Evolutionary conservation across 148 eudicot genomes (phyloP).

Genomic region (Vaccinium macrocarpon): DNA sequence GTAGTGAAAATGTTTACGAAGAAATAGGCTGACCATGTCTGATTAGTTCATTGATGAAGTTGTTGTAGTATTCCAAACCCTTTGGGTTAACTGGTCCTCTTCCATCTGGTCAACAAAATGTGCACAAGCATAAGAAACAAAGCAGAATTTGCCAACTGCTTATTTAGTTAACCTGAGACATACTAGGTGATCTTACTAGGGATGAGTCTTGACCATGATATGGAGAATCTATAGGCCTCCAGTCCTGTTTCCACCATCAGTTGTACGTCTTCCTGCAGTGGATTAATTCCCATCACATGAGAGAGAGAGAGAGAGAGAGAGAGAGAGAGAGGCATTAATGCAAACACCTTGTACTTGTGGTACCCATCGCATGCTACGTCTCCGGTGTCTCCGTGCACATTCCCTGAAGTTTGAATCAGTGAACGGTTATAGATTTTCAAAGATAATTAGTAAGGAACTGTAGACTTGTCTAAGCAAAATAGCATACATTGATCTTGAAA

Average conservation of each 20-base stretch:
- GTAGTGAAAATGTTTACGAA: conserved; percentile 3
- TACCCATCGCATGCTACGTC: conserved; percentile 55
- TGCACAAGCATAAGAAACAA: not conserved
- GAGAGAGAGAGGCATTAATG: not conserved
- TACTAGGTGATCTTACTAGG: conserved; percentile 37
- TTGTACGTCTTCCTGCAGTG: conserved; percentile 54
- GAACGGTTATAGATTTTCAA: not conserved
- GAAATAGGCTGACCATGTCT: conserved; percentile 31
- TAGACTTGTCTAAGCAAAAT: not conserved
- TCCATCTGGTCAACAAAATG: conserved; percentile 38
- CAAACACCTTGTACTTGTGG: conserved; percentile 28
- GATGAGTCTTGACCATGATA: conserved; percentile 65
- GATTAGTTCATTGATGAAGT: conserved; percentile 54
- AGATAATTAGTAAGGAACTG: not conserved
- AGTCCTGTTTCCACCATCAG: conserved; percentile 60
- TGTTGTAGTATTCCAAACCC: conserved; percentile 52
- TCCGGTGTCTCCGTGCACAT: conserved; percentile 30
- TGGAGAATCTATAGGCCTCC: conserved; percentile 64
- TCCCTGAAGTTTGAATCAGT: conserved; percentile 22
- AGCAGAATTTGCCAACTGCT: not conserved
- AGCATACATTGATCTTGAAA: not conserved
- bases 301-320: not conserved
- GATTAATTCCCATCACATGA: not conserved
- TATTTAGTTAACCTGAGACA: not conserved
- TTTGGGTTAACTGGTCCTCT: conserved; percentile 52